Conservation (phyloP, 2,329 filamentous ascomycete genomes). For the Cytospora piceicola region DNA sequence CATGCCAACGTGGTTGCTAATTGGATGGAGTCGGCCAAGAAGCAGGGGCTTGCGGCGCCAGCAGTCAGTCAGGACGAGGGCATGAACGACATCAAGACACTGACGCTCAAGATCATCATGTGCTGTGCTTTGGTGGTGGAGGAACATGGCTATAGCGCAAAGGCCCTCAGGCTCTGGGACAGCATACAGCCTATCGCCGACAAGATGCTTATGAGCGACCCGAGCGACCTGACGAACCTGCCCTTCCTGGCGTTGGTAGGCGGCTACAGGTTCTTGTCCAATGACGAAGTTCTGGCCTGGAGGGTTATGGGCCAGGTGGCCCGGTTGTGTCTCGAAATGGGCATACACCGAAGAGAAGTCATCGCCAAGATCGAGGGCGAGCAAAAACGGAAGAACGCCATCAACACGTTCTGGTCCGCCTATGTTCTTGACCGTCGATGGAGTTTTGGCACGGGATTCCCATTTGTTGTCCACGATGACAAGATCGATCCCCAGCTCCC, state of each 20-base stretch:
- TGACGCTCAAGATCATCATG: slow-evolving; percentile 81
- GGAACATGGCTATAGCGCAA: slow-evolving; percentile 75
- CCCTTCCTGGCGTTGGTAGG: slow-evolving; percentile 57
- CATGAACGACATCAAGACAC: slow-evolving; percentile 59
- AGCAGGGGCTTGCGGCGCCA: slow-evolving; percentile 38
- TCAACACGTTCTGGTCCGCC: slow-evolving; percentile 82
- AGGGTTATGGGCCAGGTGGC: slow-evolving; percentile 82
- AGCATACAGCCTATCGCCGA: slow-evolving; percentile 76
- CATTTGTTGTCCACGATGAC: slow-evolving; percentile 81
- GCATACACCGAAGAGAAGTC: slow-evolving; percentile 78
- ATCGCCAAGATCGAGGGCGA: slow-evolving; percentile 71
- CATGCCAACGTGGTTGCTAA: slow-evolving; percentile 72
- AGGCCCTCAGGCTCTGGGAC: slow-evolving; percentile 73
- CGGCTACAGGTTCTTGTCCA: slow-evolving; percentile 80
- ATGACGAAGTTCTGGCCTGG: slow-evolving; percentile 86
- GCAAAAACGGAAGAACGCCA: slow-evolving; percentile 67
- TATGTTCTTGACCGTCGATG: slow-evolving; percentile 85
- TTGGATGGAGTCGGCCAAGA: slow-evolving; percentile 66
- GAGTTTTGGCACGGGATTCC: slow-evolving; percentile 88
- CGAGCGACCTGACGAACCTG: slow-evolving; percentile 51
- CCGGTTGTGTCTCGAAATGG: slow-evolving; percentile 78
- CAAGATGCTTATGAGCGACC: slow-evolving; percentile 61
- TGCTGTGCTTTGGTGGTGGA: slow-evolving; percentile 79
- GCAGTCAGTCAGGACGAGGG: slow-evolving; percentile 39
- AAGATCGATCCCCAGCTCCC: slow-evolving; percentile 82